Conservation (phyloP, 495 filamentous ascomycete genomes). For the Penicillium verhagenii region DNA sequence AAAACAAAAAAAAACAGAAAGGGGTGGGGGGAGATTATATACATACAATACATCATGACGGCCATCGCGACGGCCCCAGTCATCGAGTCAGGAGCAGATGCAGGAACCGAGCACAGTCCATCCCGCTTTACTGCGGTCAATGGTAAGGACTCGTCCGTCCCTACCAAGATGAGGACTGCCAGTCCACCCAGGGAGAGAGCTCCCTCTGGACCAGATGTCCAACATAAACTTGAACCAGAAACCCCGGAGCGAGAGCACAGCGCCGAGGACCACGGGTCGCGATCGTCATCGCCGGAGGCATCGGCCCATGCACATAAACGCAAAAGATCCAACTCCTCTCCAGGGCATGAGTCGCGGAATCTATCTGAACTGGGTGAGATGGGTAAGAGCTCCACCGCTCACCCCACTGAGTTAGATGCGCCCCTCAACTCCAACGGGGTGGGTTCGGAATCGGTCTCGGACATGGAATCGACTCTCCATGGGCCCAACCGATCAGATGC, state of each 20-base stretch:
- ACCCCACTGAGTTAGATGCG: conserved; percentile 7
- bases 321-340: conserved; percentile 40
- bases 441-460: conserved; percentile 20
- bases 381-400: neutral
- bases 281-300: conserved; percentile 27
- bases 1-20: too few relatives aligned
- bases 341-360: conserved; percentile 23
- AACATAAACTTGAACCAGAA: neutral
- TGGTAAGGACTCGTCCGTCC: conserved; percentile 34
- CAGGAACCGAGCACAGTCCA: conserved; percentile 45
- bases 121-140: conserved; percentile 56
- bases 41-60: too few relatives aligned
- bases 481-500: conserved; percentile 30
- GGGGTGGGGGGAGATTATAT: neutral
- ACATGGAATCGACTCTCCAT: conserved; percentile 26
- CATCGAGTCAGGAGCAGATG: conserved; percentile 39
- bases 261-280: conserved; percentile 13
- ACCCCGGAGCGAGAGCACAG: neutral
- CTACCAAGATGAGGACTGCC: conserved; percentile 4
- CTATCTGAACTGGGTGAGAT: neutral
- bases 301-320: conserved; percentile 34
- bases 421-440: conserved; percentile 19
- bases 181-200: conserved; percentile 9
- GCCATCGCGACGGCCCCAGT: conserved; percentile 40
- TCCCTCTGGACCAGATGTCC: neutral